These are phyloP conservation scores for Xylariales sp. DNA, from an alignment of 2,329 filamentous ascomycete genomes.

Conservation along the genomic window DNA sequence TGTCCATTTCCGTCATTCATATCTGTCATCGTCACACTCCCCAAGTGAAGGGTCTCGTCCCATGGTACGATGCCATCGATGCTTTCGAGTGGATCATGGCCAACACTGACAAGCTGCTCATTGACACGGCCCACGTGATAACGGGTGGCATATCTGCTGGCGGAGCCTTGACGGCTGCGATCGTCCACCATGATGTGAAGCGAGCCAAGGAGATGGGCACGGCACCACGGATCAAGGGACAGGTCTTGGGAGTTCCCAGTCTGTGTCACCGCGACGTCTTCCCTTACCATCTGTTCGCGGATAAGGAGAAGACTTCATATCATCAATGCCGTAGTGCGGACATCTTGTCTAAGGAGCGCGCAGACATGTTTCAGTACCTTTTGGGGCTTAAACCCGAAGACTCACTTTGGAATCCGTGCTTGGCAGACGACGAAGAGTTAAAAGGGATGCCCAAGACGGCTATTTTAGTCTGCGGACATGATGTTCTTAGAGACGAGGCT, in stretches of 20 bases:
- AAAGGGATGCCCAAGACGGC: constrained; percentile 20
- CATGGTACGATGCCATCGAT: constrained; percentile 45
- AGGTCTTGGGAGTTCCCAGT: constrained; percentile 39
- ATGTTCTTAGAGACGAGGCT: constrained; percentile 25
- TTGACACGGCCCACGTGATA: constrained; percentile 32
- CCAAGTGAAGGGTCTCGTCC: constrained; percentile 39
- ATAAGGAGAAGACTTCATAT: constrained; percentile 32
- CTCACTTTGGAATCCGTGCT: constrained; percentile 30
- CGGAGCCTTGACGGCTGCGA: constrained; percentile 30
- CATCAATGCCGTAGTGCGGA: constrained; percentile 37
- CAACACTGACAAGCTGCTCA: constrained; percentile 32
- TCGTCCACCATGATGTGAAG: constrained; percentile 29
- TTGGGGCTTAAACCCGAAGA: constrained; percentile 19
- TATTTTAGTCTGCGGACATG: constrained; percentile 21
- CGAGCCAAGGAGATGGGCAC: constrained; percentile 22
- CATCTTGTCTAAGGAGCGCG: constrained; percentile 32
- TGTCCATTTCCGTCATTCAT: constrained; percentile 39
- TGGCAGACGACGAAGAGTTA: constrained; percentile 19
- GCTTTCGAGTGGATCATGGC: constrained; percentile 43
- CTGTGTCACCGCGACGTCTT: constrained; percentile 29
- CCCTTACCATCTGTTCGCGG: constrained; percentile 28
- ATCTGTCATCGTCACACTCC: constrained; percentile 51
- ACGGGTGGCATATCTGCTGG: constrained; percentile 43
- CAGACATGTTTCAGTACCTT: constrained; percentile 24
- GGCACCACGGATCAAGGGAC: constrained; percentile 32